phyloP scores from a whole-genome alignment of 2,329 filamentous ascomycete species.

The Neonectria sp. region DNA sequence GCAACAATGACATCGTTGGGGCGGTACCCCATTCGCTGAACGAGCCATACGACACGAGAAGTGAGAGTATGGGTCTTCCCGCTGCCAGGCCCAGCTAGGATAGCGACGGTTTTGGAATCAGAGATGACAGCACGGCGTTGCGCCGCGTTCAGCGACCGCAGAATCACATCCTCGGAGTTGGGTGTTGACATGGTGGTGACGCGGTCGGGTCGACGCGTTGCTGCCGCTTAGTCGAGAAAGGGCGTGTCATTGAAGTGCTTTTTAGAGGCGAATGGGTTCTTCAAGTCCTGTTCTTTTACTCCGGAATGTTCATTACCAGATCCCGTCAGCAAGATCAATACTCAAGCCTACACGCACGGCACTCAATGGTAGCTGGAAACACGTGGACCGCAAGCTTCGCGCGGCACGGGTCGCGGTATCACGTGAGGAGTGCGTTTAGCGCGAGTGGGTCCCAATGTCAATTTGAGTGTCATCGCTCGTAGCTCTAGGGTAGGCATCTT shows the following conservation, averaged over 20 bases:
- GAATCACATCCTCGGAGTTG: conserved; percentile 52
- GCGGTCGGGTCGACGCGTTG: conserved; percentile 40
- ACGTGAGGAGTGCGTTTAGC: not conserved
- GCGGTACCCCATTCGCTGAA: conserved; percentile 78
- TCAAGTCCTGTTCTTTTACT: conserved; percentile 5
- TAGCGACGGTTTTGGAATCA: conserved; percentile 70
- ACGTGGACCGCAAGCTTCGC: not conserved
- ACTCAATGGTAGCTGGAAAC: not conserved
- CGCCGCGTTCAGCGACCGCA: conserved; percentile 68
- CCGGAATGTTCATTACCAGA: not conserved
- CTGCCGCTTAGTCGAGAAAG: conserved; percentile 20
- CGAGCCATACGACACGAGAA: conserved; percentile 90
- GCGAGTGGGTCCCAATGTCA: not conserved
- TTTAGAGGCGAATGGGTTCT: not conserved
- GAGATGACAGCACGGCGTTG: conserved; percentile 71
- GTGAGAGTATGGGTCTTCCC: conserved; percentile 98
- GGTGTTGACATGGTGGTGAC: conserved; percentile 48
- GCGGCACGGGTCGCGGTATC: not conserved
- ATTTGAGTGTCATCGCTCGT: not conserved
- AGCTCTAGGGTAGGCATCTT: not conserved
- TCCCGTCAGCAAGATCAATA: not conserved
- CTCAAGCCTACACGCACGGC: not conserved
- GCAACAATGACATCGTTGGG: conserved; percentile 94
- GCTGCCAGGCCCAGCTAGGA: conserved; percentile 77
- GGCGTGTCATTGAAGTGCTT: conserved; percentile 34